Evolutionary conservation across 2,329 filamentous ascomycete species (phyloP), one percentile per base, ranked within the genome.

Genomic region (Hypoxylon rubiginosum): DNA sequence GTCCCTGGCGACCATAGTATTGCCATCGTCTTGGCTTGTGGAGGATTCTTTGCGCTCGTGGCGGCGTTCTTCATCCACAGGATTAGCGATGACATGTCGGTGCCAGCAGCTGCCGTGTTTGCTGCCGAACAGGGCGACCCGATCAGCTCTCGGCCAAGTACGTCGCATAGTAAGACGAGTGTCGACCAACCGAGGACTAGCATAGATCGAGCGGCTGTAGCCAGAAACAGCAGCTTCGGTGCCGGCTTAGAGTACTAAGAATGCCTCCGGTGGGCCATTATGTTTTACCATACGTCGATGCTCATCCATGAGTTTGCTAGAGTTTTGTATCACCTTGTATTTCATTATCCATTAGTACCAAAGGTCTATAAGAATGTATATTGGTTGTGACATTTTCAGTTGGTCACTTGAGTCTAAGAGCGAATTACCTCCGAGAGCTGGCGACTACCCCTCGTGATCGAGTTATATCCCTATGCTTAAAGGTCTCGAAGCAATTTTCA

Each of bases 1-100:
- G 88, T 86, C 4, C 91, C 93, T 0, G 94, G 93, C 34, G 95
- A 98, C 80, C 89, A 91, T 70, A 97, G 92, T 77, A 92, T 97
- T 53, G 90, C 91, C 15, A 93, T 95, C 82, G 93, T 97, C 45
- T 82, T 98, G 72, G 88, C 94, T 19, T 90, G 97, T 59, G 94
- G 94, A 1, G 95, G 94, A 1, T 79, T 92, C 46, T 92, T 91
- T 67, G 92, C 94, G 1, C 78, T 97, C 51, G 81, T 91, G 2
- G 92, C 95, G 5, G 93, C 92, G 4, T 92, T 86, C 71, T 86
- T 95, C 75, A 90, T 93, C 10, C 82, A 85, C 54, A 84, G 85
- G 62, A 88, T 96, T 36, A 83, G 85, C 41, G 92, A 94, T 73
- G 88, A 90, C 48, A 73, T 80, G 15, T 76, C 77, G 2, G 66